Base-by-base conservation (phyloP, 257 asterid species). In the Lycium barbarum region DNA sequence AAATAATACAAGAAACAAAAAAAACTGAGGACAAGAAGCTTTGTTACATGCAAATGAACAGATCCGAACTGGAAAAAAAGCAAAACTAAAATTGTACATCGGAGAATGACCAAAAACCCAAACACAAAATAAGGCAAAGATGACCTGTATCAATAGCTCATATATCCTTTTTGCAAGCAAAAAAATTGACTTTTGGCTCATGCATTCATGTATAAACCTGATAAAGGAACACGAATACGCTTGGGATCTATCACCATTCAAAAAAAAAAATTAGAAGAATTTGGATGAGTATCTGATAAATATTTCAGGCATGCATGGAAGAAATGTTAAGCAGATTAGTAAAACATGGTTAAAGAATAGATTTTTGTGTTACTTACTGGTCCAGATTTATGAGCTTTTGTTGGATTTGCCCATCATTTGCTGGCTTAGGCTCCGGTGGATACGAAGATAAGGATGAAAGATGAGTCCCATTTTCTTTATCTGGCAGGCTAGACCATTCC, bases 361-460 rank as follows among this genome's bases (percentile, higher is more conserved):
- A 15, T 38, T 9, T 53, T 78, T 78, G 5, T 22, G 43, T 47
- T 0, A 93, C 99, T 94, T 88, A 95, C 99, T 94, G 99, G 85
- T 94, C 97, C 70, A 95, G 92, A 86, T 95, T 92, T 81, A 95
- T 93, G 36, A 87, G 40, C 35, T 26, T 9, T 6, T 66, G 35
- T 10, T 4, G 82, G 1, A 78, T 78, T 3, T 51, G 80, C 22
- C 0, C 45, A 17, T 43, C 78, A 26, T 14, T 59, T 59, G 5
- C 38, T 0, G 9, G 74, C 62, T 7, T 82, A 1, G 45, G 45
- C 63, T 63, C 62, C 2, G 61, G n/a, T 33, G 61, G 7, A 45
- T 43, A 40, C 0, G 76, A 47, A 9, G 51, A 47, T 13, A 5
- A 35, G 2, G 12, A 35, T 7, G 61, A 20, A 15, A 7, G 78